phyloP scores from a whole-genome alignment of 805 yeast genomes.

The Sungouiella thailandica region DNA sequence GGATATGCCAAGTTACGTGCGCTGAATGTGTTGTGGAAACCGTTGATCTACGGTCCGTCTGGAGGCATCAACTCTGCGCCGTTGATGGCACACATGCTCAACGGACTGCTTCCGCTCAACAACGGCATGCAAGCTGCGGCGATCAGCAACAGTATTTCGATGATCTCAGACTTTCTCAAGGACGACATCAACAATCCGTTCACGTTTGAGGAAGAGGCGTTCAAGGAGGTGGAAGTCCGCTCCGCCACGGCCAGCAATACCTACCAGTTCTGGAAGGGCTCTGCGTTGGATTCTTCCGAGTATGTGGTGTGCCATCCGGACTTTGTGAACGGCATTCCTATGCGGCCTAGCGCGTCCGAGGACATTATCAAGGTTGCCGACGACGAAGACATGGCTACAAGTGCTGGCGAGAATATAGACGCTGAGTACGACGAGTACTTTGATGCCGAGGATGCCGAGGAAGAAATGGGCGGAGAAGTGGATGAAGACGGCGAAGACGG shows the following conservation, averaged over 20 bases:
- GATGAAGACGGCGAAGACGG: conserved; percentile 7
- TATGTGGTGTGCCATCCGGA: conserved; percentile 12
- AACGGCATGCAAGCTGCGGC: conserved; percentile 8
- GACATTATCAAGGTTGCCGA: conserved; percentile 7
- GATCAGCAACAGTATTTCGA: conserved; percentile 47
- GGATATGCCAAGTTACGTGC: conserved; percentile 49
- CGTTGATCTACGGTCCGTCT: conserved; percentile 77
- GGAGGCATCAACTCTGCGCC: conserved; percentile 74
- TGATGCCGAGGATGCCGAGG: conserved; percentile 4
- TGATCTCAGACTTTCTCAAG: conserved; percentile 53
- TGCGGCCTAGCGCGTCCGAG: conserved; percentile 1
- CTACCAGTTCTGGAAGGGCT: neutral
- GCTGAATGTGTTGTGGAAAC: conserved; percentile 67
- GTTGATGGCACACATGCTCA: conserved; percentile 22
- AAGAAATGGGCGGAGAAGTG: conserved; percentile 13
- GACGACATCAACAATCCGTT: conserved; percentile 67
- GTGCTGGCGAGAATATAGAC: conserved; percentile 1
- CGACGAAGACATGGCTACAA: conserved; percentile 3
- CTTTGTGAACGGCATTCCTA: conserved; percentile 7
- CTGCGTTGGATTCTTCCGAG: neutral
- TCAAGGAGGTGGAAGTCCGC: conserved; percentile 38
- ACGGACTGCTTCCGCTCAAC: conserved; percentile 1
- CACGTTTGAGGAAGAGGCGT: conserved; percentile 52
- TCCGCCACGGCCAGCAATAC: neutral
- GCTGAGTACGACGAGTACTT: conserved; percentile 6